Conservation (phyloP, 306 rosid species). For the Corylus heterophylla region DNA sequence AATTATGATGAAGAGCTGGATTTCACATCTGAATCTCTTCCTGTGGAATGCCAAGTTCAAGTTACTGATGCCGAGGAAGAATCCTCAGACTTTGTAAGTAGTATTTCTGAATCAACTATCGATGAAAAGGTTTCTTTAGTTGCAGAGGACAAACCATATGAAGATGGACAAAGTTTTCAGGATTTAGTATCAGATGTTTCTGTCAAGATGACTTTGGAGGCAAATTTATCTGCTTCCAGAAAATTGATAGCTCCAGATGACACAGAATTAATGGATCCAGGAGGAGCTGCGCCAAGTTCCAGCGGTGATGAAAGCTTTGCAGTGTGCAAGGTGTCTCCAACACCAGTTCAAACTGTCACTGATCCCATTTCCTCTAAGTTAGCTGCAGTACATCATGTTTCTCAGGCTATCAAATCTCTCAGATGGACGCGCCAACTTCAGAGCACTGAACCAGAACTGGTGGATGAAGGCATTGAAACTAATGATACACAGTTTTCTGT, state of each 20-base stretch:
- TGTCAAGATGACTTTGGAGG: slow-evolving; percentile 50
- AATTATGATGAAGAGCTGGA: slow-evolving; percentile 74
- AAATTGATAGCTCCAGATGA: slow-evolving; percentile 44
- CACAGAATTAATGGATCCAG: slow-evolving; percentile 40
- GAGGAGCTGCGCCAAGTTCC: slow-evolving; percentile 29
- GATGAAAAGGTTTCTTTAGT: slow-evolving; percentile 40
- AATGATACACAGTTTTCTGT: slow-evolving; percentile 55
- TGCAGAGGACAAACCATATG: slow-evolving; percentile 40
- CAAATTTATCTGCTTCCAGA: slow-evolving; percentile 34
- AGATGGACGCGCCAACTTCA: slow-evolving; percentile 94
- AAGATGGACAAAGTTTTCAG: slow-evolving; percentile 40
- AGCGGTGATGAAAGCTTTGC: slow-evolving; percentile 44
- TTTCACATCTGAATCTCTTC: slow-evolving; percentile 66
- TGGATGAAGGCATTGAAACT: slow-evolving; percentile 47
- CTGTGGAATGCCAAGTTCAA: slow-evolving; percentile 51
- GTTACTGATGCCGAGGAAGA: slow-evolving; percentile 74
- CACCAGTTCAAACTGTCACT: slow-evolving; percentile 74
- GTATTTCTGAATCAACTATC: slow-evolving; percentile 49
- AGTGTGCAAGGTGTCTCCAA: slow-evolving; percentile 49
- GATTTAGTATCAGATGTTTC: slow-evolving; percentile 46
- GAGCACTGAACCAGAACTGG: slow-evolving; percentile 57
- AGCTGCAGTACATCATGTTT: slow-evolving; percentile 96
- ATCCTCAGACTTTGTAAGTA: slow-evolving; percentile 53
- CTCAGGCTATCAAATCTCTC: slow-evolving; percentile 95
- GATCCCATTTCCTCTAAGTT: slow-evolving; percentile 93